Conservation (phyloP, 2,329 filamentous ascomycete genomes). For the Botryotinia convoluta region DNA sequence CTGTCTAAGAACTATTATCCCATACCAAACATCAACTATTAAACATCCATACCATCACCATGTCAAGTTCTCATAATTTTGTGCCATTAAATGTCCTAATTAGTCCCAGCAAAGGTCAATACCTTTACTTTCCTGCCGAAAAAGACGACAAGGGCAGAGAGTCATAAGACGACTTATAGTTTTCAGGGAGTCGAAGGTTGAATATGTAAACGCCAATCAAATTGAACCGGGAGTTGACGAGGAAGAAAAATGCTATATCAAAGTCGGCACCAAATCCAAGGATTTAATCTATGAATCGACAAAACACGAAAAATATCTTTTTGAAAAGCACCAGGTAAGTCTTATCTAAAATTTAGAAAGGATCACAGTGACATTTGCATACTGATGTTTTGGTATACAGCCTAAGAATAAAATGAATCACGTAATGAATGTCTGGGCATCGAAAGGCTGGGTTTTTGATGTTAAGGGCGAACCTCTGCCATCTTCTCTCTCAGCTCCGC, state of each 20-base stretch:
- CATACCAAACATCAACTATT: not conserved
- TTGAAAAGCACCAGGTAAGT: not conserved
- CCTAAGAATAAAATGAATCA: not conserved
- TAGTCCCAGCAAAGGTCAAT: not conserved
- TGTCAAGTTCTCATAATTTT: not conserved
- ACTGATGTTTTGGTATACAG: not conserved
- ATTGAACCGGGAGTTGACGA: not conserved
- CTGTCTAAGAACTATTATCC: not conserved
- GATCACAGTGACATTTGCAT: not conserved
- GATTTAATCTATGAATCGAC: not conserved
- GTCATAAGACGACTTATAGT: not conserved
- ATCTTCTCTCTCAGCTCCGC: not conserved
- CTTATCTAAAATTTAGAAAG: rapidly evolving
- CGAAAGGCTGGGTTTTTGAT: not conserved
- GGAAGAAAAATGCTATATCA: not conserved
- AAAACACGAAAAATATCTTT: not conserved
- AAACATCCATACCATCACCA: not conserved
- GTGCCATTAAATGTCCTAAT: rapidly evolving
- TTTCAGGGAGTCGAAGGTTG: not conserved
- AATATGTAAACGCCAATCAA: not conserved
- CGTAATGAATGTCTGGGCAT: not conserved
- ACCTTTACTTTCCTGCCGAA: not conserved
- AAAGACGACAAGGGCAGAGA: not conserved
- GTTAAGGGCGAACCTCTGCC: not conserved
- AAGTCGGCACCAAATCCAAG: not conserved